A percentile compares a stretch with the other conserved stretches of the same genome.
phyloP scores from a whole-genome alignment of 805 yeast genomes.

The Saccharomycopsis olivae region DNA sequence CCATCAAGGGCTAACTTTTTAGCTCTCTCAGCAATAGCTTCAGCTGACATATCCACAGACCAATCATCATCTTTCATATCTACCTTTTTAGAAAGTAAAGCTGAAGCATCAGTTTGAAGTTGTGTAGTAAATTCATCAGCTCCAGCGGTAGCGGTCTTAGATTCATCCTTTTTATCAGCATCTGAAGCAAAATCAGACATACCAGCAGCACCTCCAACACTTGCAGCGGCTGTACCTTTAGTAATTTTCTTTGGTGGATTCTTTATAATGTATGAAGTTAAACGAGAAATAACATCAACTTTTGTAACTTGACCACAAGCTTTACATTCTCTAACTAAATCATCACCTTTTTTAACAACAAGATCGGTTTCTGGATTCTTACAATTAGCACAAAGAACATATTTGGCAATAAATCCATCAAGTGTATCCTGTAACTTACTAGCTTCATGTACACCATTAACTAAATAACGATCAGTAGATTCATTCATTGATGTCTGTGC shows the following conservation, averaged over 20 bases:
- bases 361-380: slow-evolving; percentile 97
- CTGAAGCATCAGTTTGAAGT: slow-evolving; percentile 34
- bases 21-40: slow-evolving; percentile 19
- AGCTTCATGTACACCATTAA: slow-evolving; percentile 91
- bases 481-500: slow-evolving; percentile 86
- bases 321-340: slow-evolving; percentile 84
- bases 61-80: slow-evolving; percentile 16
- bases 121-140: no score
- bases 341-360: slow-evolving; percentile 62
- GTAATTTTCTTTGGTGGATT: slow-evolving; percentile 39
- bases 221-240: slow-evolving; percentile 49
- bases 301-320: slow-evolving; percentile 76
- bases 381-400: slow-evolving; percentile 89
- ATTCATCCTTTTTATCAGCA: slow-evolving; percentile 1
- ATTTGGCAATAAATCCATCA: slow-evolving; percentile 89
- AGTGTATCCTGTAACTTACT: slow-evolving; percentile 83
- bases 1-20: slow-evolving; percentile 32
- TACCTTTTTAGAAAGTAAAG: slow-evolving; percentile 2
- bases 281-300: slow-evolving; percentile 34
- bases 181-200: slow-evolving; percentile 4
- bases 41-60: slow-evolving; percentile 19
- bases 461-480: slow-evolving; percentile 74
- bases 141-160: slow-evolving; percentile 36
- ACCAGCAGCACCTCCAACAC: slow-evolving; percentile 25
- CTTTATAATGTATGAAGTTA: slow-evolving; percentile 36